These are phyloP conservation scores for Achaetomiella virescens DNA, from an alignment of 495 filamentous ascomycete genomes.

Conservation along the genomic window DNA sequence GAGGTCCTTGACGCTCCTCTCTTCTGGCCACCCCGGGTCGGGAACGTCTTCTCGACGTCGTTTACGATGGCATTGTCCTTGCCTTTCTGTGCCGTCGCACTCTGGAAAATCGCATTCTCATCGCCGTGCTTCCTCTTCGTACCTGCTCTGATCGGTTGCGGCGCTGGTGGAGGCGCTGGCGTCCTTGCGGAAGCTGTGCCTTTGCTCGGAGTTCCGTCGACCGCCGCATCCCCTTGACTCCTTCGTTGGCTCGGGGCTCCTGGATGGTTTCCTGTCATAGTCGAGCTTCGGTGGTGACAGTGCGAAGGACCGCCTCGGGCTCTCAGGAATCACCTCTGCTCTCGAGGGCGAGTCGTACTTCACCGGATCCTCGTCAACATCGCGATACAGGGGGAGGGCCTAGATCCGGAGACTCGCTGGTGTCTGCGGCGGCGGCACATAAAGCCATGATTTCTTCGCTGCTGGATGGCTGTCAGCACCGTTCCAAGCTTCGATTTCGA, in stretches of 20 bases:
- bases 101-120: slow-evolving; percentile 21
- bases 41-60: slow-evolving; percentile 9
- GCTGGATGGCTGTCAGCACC: slow-evolving; percentile 18
- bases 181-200: neutral
- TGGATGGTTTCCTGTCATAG: slow-evolving; percentile 14
- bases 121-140: slow-evolving; percentile 32
- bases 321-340: slow-evolving; percentile 15
- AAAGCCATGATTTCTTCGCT: slow-evolving; percentile 44
- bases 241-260: slow-evolving; percentile 18
- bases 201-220: slow-evolving; percentile 11
- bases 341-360: slow-evolving; percentile 44
- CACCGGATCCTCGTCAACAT: slow-evolving; percentile 56
- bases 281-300: slow-evolving; percentile 12
- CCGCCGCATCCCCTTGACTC: slow-evolving; percentile 8
- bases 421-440: slow-evolving; percentile 41
- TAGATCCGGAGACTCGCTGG: slow-evolving; percentile 57
- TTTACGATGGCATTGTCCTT: slow-evolving; percentile 25
- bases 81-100: slow-evolving; percentile 15
- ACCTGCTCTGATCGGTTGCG: slow-evolving; percentile 19
- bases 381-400: slow-evolving; percentile 60
- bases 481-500: no score
- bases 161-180: neutral
- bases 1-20: slow-evolving; percentile 32
- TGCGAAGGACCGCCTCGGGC: slow-evolving; percentile 5
- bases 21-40: slow-evolving; percentile 13